These are phyloP conservation scores for Bacterosira constricta DNA, from an alignment of 108 stramenopile genomes.

Conservation along the genomic window DNA sequence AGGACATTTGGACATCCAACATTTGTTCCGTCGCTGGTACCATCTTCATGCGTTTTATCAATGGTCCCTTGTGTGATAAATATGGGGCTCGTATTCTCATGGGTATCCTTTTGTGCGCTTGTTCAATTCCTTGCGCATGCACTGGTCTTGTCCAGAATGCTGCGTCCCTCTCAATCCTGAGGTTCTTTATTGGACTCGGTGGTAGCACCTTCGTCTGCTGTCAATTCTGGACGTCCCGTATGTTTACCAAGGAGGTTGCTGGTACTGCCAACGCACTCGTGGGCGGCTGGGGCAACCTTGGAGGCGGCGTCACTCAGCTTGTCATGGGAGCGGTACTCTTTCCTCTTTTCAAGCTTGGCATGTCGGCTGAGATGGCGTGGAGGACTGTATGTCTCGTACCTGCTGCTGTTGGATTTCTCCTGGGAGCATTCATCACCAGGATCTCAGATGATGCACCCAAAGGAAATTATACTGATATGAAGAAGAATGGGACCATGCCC, in stretches of 20 bases:
- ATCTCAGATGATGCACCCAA: slow-evolving; percentile 85
- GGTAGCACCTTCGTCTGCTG: slow-evolving; percentile 88
- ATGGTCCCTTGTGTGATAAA: slow-evolving; percentile 85
- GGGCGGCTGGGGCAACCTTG: slow-evolving; percentile 79
- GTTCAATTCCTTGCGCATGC: slow-evolving; percentile 74
- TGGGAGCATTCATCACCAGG: slow-evolving; percentile 50
- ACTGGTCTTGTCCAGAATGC: slow-evolving; percentile 71
- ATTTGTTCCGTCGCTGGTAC: slow-evolving; percentile 72
- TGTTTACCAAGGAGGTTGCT: slow-evolving; percentile 85
- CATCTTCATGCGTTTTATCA: slow-evolving; percentile 71
- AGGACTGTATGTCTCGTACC: slow-evolving; percentile 76
- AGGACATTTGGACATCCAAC: slow-evolving; percentile 78
- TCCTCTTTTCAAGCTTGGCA: slow-evolving; percentile 67
- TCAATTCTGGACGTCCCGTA: slow-evolving; percentile 82
- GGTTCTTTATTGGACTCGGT: slow-evolving; percentile 82
- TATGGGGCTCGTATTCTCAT: slow-evolving; percentile 74
- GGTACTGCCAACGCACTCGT: slow-evolving; percentile 87
- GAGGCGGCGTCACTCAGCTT: slow-evolving; percentile 85
- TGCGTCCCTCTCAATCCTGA: slow-evolving; percentile 55
- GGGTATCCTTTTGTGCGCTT: slow-evolving; percentile 55
- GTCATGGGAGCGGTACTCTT: slow-evolving; percentile 71
- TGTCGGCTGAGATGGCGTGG: slow-evolving; percentile 74
- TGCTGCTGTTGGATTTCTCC: slow-evolving; percentile 59
- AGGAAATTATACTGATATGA: slow-evolving; percentile 81
- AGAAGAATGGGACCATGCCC: slow-evolving; percentile 74